phyloP scores from a whole-genome alignment of 495 filamentous ascomycete genomes.

The Jackrogersella multiformis region DNA sequence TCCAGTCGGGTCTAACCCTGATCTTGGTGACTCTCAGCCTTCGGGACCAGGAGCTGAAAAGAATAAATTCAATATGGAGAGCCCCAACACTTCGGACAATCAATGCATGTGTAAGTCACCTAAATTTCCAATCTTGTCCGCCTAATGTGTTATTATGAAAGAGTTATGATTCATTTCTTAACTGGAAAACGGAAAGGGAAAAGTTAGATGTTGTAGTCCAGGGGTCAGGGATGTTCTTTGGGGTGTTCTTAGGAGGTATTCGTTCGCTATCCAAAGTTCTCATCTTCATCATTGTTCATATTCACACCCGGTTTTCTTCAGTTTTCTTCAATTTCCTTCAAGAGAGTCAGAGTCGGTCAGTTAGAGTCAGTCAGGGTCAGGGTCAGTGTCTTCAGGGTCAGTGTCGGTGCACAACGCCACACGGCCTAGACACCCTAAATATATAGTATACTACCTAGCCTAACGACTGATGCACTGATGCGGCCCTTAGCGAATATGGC shows the following conservation, averaged over 20 bases:
- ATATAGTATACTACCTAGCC: background rate
- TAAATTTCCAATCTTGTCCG: slow-evolving; percentile 8
- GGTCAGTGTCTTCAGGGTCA: too few relatives aligned
- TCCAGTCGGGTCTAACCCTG: slow-evolving; percentile 6
- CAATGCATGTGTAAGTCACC: slow-evolving; percentile 31
- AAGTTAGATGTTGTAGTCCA: slow-evolving; percentile 5
- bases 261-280: background rate
- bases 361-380: too few relatives aligned
- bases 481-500: slow-evolving; percentile 35
- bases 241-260: background rate
- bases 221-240: slow-evolving; percentile 4
- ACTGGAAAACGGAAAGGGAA: background rate
- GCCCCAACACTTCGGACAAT: slow-evolving; percentile 17
- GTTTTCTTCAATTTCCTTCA: too few relatives aligned
- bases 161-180: slow-evolving; percentile 10
- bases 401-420: background rate
- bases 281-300: background rate
- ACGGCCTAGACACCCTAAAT: slow-evolving; percentile 22
- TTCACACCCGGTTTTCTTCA: background rate
- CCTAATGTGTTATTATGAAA: slow-evolving; percentile 12
- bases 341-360: too few relatives aligned
- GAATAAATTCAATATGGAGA: slow-evolving; percentile 13
- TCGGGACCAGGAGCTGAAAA: slow-evolving; percentile 21
- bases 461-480: slow-evolving; percentile 24
- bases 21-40: slow-evolving; percentile 8